phyloP scores from a whole-genome alignment of 805 yeast species.

The Pichia paraexigua region DNA sequence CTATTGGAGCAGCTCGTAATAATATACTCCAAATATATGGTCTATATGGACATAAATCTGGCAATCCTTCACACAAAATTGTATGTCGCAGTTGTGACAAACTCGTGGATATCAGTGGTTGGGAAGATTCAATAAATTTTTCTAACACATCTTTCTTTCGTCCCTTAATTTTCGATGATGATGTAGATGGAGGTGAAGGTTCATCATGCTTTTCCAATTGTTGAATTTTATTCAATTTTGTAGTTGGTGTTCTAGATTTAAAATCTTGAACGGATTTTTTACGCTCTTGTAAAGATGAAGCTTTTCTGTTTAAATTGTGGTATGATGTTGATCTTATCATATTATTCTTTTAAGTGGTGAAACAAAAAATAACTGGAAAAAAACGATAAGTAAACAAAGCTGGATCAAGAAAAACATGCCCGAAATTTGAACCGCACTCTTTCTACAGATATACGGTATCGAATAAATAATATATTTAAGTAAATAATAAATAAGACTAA shows the following conservation, averaged over 20 bases:
- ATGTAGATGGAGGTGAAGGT: background rate
- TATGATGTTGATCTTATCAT: conserved; percentile 2
- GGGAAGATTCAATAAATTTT: conserved; percentile 37
- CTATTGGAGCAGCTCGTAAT: conserved; percentile 51
- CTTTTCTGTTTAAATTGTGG: conserved; percentile 1
- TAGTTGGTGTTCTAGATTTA: background rate
- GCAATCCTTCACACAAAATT: conserved; percentile 40
- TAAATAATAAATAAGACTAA: background rate
- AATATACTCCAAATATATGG: conserved; percentile 77
- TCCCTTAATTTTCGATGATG: conserved; percentile 22
- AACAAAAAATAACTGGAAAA: too few relatives aligned
- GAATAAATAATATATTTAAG: background rate
- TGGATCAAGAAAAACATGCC: background rate
- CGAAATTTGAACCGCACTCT: background rate
- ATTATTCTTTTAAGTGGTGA: background rate
- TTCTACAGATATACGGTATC: background rate
- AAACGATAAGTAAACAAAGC: background rate
- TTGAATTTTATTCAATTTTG: background rate
- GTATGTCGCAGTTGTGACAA: conserved; percentile 47
- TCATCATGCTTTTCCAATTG: background rate
- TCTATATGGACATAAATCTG: conserved; percentile 51
- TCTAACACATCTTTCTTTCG: conserved; percentile 49
- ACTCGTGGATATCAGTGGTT: conserved; percentile 39
- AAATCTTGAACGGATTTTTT: conserved; percentile 4
- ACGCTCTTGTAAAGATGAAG: background rate